Conservation (phyloP, 164 flowering plant species). For the Nymphaea colorata region DNA sequence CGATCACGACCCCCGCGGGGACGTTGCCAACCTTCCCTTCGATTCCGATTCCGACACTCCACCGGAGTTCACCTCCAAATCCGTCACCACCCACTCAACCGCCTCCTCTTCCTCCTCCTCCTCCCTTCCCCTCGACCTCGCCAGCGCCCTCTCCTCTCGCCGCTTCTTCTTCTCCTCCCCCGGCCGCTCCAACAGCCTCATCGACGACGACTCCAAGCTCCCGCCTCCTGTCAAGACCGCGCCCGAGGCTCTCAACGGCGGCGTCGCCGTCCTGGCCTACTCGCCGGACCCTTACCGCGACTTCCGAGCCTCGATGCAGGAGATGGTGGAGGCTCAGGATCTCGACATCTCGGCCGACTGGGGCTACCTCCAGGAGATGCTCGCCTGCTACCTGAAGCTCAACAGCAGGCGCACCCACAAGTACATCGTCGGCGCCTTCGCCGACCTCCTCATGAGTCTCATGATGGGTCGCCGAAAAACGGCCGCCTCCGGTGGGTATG, state of each 20-base stretch:
- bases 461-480: slow-evolving; percentile 10
- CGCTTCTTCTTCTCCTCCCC: slow-evolving; percentile 89
- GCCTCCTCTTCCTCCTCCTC: slow-evolving; percentile 10
- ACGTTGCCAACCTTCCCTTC: slow-evolving; percentile 34
- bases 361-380: slow-evolving; percentile 58
- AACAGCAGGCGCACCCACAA: slow-evolving; percentile 59
- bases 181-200: slow-evolving; percentile 62
- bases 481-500: slow-evolving; percentile 1
- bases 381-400: slow-evolving; percentile 44
- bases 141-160: slow-evolving; percentile 52
- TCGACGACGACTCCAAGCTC: slow-evolving; percentile 17
- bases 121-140: slow-evolving; percentile 31
- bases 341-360: slow-evolving; percentile 22
- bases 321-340: slow-evolving; percentile 68
- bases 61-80: slow-evolving; percentile 4
- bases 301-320: slow-evolving; percentile 85
- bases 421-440: slow-evolving; percentile 54
- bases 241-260: slow-evolving; percentile 16
- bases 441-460: slow-evolving; percentile 40
- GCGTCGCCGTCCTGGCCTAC: slow-evolving; percentile 35
- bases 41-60: not conserved
- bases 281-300: slow-evolving; percentile 52
- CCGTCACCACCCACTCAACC: slow-evolving; percentile 9
- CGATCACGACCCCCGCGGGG: not conserved
- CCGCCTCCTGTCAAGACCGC: not conserved